Evolutionary conservation across 2,329 filamentous ascomycete genomes (phyloP).

Genomic region (Epicoccum nigrum): DNA sequence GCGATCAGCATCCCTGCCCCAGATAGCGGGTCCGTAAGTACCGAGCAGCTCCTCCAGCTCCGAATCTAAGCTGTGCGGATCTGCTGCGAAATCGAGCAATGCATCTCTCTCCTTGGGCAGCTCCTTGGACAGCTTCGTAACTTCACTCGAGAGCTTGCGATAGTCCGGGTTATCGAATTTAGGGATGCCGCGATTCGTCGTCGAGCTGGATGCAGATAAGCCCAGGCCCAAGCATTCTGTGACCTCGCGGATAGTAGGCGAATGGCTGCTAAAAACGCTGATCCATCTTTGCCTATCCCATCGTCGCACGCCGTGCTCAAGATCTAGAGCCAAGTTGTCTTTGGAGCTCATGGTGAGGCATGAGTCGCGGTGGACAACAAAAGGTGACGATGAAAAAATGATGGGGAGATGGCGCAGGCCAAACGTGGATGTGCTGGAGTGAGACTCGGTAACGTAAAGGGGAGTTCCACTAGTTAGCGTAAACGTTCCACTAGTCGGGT

Average conservation of each 20-base stretch:
- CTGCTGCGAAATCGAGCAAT: constrained; percentile 45
- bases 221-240: constrained; percentile 46
- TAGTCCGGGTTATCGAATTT: constrained; percentile 49
- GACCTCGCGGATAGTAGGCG: constrained; percentile 47
- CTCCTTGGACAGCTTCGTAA: constrained; percentile 45
- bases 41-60: constrained; percentile 44
- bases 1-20: constrained; percentile 44
- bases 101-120: constrained; percentile 46
- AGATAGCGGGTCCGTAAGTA: constrained; percentile 43
- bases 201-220: constrained; percentile 43
- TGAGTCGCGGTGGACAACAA: constrained; percentile 17
- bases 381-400: constrained; percentile 18
- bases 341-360: constrained; percentile 42
- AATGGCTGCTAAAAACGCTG: constrained; percentile 46
- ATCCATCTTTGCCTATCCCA: constrained; percentile 46
- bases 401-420: constrained; percentile 31
- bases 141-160: constrained; percentile 44
- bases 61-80: constrained; percentile 37
- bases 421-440: constrained; percentile 29
- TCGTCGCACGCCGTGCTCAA: constrained; percentile 40
- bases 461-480: constrained; percentile 31
- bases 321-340: constrained; percentile 39
- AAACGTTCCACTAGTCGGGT: constrained; percentile 19
- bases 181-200: constrained; percentile 46
- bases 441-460: constrained; percentile 38